These are phyloP conservation scores for Thermoascus crustaceus DNA, from an alignment of 2,329 filamentous ascomycete species.

Conservation along the genomic window DNA sequence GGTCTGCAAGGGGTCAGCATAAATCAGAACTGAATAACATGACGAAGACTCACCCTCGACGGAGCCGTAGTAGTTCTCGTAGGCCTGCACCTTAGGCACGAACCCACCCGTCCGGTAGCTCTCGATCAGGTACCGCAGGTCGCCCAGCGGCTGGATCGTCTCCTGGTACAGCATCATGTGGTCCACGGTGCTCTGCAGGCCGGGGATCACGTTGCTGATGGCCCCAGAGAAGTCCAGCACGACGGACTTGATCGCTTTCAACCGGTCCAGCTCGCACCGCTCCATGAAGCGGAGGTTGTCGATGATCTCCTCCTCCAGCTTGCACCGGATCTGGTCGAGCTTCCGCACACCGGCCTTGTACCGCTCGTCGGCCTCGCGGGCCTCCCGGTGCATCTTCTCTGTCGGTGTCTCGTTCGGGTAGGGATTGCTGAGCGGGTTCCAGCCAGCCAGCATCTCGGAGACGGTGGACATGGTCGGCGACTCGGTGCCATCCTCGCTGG, in stretches of 20 bases:
- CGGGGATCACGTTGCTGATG: slow-evolving; percentile 95
- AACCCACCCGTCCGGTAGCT: slow-evolving; percentile 95
- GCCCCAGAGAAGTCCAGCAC: slow-evolving; percentile 95
- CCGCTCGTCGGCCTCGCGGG: slow-evolving; percentile 80
- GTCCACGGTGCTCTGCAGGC: slow-evolving; percentile 88
- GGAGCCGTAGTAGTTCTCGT: slow-evolving; percentile 99
- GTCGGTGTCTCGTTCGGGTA: slow-evolving; percentile 89
- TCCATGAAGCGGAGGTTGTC: slow-evolving; percentile 92
- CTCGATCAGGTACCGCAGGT: slow-evolving; percentile 87
- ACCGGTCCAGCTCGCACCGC: slow-evolving; percentile 87
- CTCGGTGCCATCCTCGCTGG: slow-evolving; percentile 55
- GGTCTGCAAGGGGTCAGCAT: slow-evolving; percentile 47
- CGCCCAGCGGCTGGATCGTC: slow-evolving; percentile 86
- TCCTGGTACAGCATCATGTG: slow-evolving; percentile 99
- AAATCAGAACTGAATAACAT: background rate
- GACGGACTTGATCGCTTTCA: slow-evolving; percentile 97
- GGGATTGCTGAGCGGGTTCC: slow-evolving; percentile 85
- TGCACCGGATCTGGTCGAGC: slow-evolving; percentile 83
- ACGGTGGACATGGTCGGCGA: slow-evolving; percentile 76
- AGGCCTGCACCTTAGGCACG: slow-evolving; percentile 79
- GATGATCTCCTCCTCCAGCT: slow-evolving; percentile 90
- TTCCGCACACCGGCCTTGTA: slow-evolving; percentile 83
- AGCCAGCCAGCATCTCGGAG: slow-evolving; percentile 80
- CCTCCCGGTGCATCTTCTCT: slow-evolving; percentile 80
- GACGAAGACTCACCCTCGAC: slow-evolving; percentile 55